phyloP scores from a whole-genome alignment of 805 yeast genomes.

The Zygosaccharomyces kombuchaensis region DNA sequence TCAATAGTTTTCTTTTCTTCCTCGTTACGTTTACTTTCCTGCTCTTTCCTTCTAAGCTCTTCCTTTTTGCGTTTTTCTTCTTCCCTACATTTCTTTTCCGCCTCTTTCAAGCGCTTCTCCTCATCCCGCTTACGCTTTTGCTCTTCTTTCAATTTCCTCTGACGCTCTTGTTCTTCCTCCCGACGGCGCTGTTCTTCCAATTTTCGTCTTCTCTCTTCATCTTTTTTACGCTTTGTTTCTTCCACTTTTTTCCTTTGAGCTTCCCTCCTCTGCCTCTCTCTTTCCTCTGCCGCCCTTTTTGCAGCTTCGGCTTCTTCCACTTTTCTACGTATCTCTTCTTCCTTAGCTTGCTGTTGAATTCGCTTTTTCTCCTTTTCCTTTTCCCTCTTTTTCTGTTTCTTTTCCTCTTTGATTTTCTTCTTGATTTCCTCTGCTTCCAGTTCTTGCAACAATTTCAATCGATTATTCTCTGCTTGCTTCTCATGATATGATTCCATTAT shows the following conservation, averaged over 20 bases:
- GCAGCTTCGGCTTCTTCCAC: conserved; percentile 55
- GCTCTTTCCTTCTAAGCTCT: conserved; percentile 37
- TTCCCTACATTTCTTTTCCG: conserved; percentile 29
- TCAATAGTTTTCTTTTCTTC: conserved; percentile 28
- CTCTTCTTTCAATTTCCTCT: conserved; percentile 38
- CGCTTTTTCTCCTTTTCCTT: conserved; percentile 68
- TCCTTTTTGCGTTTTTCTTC: conserved; percentile 26
- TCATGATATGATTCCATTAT: conserved; percentile 74
- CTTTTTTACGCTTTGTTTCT: conserved; percentile 37
- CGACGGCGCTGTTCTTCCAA: conserved; percentile 40
- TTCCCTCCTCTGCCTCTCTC: conserved; percentile 41
- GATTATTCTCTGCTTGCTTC: conserved; percentile 71
- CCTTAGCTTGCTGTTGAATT: conserved; percentile 55
- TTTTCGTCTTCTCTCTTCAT: conserved; percentile 40
- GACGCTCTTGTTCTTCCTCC: conserved; percentile 39
- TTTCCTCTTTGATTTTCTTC: conserved; percentile 61
- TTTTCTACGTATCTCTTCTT: conserved; percentile 53
- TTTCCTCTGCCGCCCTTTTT: conserved; percentile 38
- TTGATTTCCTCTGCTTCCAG: conserved; percentile 65
- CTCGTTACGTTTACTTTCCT: conserved; percentile 31
- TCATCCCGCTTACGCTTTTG: conserved; percentile 38
- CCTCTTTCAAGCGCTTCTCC: conserved; percentile 36
- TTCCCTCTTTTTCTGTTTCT: conserved; percentile 60
- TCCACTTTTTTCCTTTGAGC: conserved; percentile 38
- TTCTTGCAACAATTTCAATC: conserved; percentile 58